Base-by-base conservation (phyloP, 495 filamentous ascomycete genomes). In the Neurospora sp. region DNA sequence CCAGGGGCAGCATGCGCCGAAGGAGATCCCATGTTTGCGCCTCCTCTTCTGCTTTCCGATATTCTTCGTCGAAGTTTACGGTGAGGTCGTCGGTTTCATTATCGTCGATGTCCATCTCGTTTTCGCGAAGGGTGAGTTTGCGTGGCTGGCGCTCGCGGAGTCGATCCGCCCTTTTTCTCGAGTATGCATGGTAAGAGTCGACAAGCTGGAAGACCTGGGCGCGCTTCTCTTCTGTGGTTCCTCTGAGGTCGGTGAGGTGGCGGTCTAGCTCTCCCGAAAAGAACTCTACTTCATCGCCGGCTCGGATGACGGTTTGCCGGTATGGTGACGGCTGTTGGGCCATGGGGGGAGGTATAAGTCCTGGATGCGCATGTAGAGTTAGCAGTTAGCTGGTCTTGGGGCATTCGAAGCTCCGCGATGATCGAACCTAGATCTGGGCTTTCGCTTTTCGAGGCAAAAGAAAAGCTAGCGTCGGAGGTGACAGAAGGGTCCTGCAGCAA, bases 11-110 rank as follows among this genome's bases (percentile, higher is more conserved):
- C 69, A 91, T 80, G 17, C 84, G 88, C 34, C 89, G 87, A 37
- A 98, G 82, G 11, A 99, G 85, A 72, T 93, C 90, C 96, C 96
- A 98, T 21, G 93, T 96, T 76, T 96, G 93, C 71, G 90, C 89
- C 80, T 94, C 91, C 69, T 90, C 86, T 45, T 89, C 84, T 69
- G 80, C 80, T n/a, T 75, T 74, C 77, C 77, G 77, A 39, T 79
- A 76, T 76, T 78, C 82, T 75, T 82, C 83, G 69, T 76, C 36
- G 72, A 72, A 77, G 78, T 76, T 73, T 76, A 76, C 76, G 71
- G 76, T 78, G 76, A 71, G 79, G 75, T 84, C 83, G 69, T 84
- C 85, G 28, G 70, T 75, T 38, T 85, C 84, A 7, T 66, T 66
- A 5, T 34, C 54, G 74, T 89, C 88, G 8, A 86, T 76, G 48